Percentiles rank a stretch among this genome's conserved stretches.
Conservation (phyloP, 768 basidiomycete species). For the Leccinum longicurvipes region DNA sequence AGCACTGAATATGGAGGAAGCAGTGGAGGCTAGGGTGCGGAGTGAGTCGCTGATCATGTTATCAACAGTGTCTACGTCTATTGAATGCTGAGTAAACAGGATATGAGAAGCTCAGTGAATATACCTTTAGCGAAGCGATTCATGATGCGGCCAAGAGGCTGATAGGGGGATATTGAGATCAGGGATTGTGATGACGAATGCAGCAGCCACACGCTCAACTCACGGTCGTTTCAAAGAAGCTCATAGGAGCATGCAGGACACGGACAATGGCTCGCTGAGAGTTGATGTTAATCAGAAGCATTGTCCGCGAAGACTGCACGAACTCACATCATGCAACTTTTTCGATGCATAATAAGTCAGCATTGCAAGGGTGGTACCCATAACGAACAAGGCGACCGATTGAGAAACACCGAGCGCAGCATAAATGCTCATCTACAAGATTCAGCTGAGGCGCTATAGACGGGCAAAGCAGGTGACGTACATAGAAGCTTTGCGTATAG, state of each 20-base stretch:
- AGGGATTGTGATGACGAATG: neutral
- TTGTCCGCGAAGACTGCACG: neutral
- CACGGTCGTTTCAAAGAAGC: conserved; percentile 85
- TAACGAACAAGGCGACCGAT: conserved; percentile 63
- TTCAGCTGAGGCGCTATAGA: conserved; percentile 16
- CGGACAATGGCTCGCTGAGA: no score
- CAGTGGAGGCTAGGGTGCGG: conserved; percentile 66
- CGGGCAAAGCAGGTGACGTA: conserved; percentile 37
- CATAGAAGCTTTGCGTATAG: conserved; percentile 74
- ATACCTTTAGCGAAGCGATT: no score
- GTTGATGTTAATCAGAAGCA: neutral
- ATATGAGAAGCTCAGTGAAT: neutral
- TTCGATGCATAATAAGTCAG: conserved; percentile 79
- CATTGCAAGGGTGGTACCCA: conserved; percentile 61
- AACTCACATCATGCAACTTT: conserved; percentile 53
- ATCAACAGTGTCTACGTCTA: conserved; percentile 78
- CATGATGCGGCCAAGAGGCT: conserved; percentile 82
- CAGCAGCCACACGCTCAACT: conserved; percentile 11
- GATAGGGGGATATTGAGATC: conserved; percentile 11
- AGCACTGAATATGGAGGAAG: conserved; percentile 66
- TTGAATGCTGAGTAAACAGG: neutral
- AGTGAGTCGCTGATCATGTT: conserved; percentile 72
- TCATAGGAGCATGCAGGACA: no score
- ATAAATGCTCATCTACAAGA: conserved; percentile 72
- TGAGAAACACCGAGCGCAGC: conserved; percentile 69